Evolutionary conservation across 768 basidiomycete species (phyloP), one percentile per base, ranked within the genome.

Genomic region (Boletus tomentosulus): DNA sequence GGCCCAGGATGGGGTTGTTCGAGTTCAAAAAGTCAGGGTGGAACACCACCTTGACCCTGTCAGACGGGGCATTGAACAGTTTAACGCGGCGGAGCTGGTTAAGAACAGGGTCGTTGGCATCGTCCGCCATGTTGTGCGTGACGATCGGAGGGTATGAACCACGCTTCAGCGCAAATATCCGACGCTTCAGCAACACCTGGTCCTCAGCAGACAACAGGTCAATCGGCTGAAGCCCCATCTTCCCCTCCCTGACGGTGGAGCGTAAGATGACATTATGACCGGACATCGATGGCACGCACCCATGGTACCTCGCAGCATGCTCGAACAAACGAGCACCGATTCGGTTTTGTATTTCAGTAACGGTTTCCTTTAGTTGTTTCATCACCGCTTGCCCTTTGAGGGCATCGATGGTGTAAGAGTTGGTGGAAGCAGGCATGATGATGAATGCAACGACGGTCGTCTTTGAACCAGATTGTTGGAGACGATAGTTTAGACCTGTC

Each of bases 101-200:
- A 45, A 99, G 73, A 59, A 99, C 91, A 6, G 97, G 97, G 66
- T 99, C 97, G 62, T 73, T 86, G 31, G 81, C 74, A 67, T 98
- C 96, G 67, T 98, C 96, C 24, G 80, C 83, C 97, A 98, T 98
- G 74, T 99, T 99, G 76, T 99, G 97, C 15, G 97, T 99, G n/a
- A 87, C 88, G 41, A 99, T 81, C 1, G 97, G 92, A 0, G 97
- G 97, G n/a, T 94, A 82, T 11, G 90, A 85, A 74, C 91, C 91
- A 58, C 97, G 85, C 72, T 93, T 96, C 54, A 99, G 82, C 6
- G 97, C 97, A 66, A 97, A 96, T 57, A 95, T 96, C 53, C 97
- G 87, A 4, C 97, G 86, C 73, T 99, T 99, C 62, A 99, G 80
- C 16, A 94, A 78, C 16, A 98, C 86, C 68, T 91, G 91, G 74